These are phyloP conservation scores for Larix sibirica DNA, from an alignment of 83 land plant genomes.

Conservation along the genomic window DNA sequence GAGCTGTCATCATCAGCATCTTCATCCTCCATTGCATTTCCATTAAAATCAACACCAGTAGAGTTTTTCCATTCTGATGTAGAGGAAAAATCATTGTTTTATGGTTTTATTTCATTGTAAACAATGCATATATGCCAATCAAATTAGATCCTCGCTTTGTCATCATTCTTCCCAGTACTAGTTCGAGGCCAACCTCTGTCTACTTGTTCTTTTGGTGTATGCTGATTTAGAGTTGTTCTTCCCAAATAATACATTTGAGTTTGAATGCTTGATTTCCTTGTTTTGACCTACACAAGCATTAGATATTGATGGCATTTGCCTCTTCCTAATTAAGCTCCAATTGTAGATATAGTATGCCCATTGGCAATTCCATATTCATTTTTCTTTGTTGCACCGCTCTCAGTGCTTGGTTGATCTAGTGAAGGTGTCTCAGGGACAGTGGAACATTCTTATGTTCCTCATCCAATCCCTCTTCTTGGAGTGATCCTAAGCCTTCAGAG, in stretches of 20 bases:
- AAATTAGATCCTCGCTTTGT: too few relatives aligned
- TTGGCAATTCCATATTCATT: conserved; percentile 56
- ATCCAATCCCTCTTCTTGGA: conserved; percentile 17
- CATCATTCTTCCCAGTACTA: too few relatives aligned
- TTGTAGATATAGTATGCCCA: conserved; percentile 4
- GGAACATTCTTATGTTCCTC: conserved; percentile 52
- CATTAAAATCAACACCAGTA: too few relatives aligned
- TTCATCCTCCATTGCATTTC: too few relatives aligned
- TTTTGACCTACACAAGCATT: conserved; percentile 7
- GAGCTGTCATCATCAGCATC: too few relatives aligned
- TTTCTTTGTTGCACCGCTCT: conserved; percentile 31
- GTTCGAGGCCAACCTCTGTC: too few relatives aligned
- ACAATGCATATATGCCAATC: too few relatives aligned
- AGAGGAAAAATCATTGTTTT: too few relatives aligned
- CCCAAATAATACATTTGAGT: conserved; percentile 12
- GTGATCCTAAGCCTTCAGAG: conserved; percentile 29
- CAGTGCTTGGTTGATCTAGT: conserved; percentile 71
- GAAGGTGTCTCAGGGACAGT: conserved; percentile 97
- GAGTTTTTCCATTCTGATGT: too few relatives aligned
- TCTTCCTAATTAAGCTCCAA: conserved; percentile 40
- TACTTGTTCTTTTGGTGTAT: conserved; percentile 22
- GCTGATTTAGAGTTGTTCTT: conserved; percentile 41
- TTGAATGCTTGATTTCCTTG: conserved; percentile 23
- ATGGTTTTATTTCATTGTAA: too few relatives aligned
- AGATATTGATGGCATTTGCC: conserved; percentile 23